Evolutionary conservation across 208 protist genomes (phyloP).

Genomic region (Acanthamoeba triangularis): DNA sequence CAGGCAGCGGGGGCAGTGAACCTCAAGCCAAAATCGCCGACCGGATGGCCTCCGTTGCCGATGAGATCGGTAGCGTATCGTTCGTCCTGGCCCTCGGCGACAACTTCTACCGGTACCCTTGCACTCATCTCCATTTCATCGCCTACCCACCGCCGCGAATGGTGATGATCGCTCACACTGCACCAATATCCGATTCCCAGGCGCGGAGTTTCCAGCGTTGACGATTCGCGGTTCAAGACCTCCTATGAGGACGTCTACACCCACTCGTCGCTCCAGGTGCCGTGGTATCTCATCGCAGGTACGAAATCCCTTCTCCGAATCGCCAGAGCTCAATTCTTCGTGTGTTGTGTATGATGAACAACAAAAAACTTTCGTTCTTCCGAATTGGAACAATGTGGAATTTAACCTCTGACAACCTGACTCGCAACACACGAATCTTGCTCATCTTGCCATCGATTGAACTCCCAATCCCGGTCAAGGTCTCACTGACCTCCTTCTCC

Average conservation of each 20-base stretch:
- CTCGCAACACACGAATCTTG: background rate
- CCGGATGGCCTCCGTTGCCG: slow-evolving; percentile 56
- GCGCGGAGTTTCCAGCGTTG: slow-evolving; percentile 74
- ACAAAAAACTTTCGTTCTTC: slow-evolving; percentile 36
- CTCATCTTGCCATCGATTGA: background rate
- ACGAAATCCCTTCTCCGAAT: background rate
- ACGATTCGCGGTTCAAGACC: slow-evolving; percentile 79
- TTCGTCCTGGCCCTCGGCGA: slow-evolving; percentile 83
- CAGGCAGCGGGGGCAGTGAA: slow-evolving; percentile 40
- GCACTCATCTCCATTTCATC: background rate
- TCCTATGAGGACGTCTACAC: slow-evolving; percentile 81
- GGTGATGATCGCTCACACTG: too few relatives aligned
- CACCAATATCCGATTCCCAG: background rate
- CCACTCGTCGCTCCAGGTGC: slow-evolving; percentile 25
- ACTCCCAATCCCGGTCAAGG: background rate
- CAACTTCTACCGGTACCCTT: slow-evolving; percentile 80
- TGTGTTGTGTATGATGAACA: slow-evolving; percentile 18
- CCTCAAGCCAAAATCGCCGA: slow-evolving; percentile 73
- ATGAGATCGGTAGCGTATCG: background rate
- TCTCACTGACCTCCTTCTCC: background rate
- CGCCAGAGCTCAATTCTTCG: too few relatives aligned
- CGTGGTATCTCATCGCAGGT: slow-evolving; percentile 53
- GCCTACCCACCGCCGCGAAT: too few relatives aligned
- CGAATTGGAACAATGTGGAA: slow-evolving; percentile 54
- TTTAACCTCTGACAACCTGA: slow-evolving; percentile 65